Evolutionary conservation across 257 asterid species (phyloP), one percentile per base, ranked within the genome.

Genomic region (Capsicum chinense): DNA sequence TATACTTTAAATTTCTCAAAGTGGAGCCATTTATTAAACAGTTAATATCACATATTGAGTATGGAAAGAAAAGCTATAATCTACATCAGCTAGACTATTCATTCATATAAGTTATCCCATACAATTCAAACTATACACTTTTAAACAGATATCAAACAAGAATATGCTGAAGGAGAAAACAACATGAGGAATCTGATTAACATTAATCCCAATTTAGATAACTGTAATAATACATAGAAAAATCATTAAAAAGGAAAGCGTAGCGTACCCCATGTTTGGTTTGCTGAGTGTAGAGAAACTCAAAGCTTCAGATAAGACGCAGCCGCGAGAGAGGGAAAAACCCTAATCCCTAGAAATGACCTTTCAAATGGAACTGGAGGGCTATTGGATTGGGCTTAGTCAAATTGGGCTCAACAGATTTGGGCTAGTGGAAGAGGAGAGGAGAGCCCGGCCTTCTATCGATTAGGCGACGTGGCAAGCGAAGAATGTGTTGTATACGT

Each of bases 251-350:
- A 9, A 8, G 1, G 2, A 26, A 9, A 19, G 26, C 7, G 3
- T 4, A 8, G 1, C 63, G 11, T 52, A 76, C 81, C 81, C 81
- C 81, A 76, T 76, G 81, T 54, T 76, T 76, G 63, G 81, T 54
- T 76, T 76, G 63, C 50, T 14, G 81, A 76, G 33, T 76, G 26
- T 52, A 76, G 21, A 52, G 26, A 54, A 76, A 8, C 64, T 76
- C 81, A 52, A 76, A 26, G 33, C 33, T 26, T 7, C 64, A 54
- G 8, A 54, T 56, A 76, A 54, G 64, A 76, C 13, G 8, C 50
- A 26, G 26, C 16, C 10, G 5, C 21, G 14, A 14, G 26, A 26
- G 33, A 26, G 33, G 33, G 5, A 26, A 54, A 39, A 52, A 76
- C 48, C 81, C 63, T 76, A 76, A 26, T 4, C 64, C 0, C 26